phyloP scores from a whole-genome alignment of 352 stramenopile genomes.

The Globisporangium spiculum region DNA sequence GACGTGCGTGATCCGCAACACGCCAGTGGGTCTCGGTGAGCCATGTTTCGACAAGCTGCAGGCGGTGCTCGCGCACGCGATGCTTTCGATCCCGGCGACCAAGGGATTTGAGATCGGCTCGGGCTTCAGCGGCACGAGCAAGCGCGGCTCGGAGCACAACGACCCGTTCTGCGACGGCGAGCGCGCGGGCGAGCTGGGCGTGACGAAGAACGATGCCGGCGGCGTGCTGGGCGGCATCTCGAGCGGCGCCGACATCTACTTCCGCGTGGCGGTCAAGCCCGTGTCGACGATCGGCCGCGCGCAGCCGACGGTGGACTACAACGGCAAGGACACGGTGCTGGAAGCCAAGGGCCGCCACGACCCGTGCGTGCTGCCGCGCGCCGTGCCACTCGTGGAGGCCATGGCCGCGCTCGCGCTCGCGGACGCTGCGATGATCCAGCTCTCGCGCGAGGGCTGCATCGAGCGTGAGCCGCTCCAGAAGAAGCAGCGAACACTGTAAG shows the following conservation, averaged over 20 bases:
- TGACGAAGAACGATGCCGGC: conserved; percentile 88
- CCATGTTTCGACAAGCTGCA: conserved; percentile 99
- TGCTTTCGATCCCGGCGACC: conserved; percentile 98
- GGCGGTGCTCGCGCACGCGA: conserved; percentile 97
- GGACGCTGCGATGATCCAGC: conserved; percentile 96
- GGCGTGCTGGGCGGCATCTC: conserved; percentile 98
- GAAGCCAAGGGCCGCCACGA: conserved; percentile 98
- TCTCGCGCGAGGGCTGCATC: conserved; percentile 82
- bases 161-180: conserved; percentile 93
- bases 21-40: conserved; percentile 94
- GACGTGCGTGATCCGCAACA: conserved; percentile 96
- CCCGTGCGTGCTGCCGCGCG: conserved; percentile 96
- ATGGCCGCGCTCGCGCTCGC: conserved; percentile 97
- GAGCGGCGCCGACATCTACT: conserved; percentile 97
- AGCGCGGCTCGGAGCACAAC: conserved; percentile 98
- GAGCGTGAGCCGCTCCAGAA: conserved; percentile 47
- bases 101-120: conserved; percentile 99
- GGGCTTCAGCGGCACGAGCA: conserved; percentile 94
- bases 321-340: conserved; percentile 94
- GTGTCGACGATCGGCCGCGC: conserved; percentile 97
- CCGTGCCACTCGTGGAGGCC: conserved; percentile 96
- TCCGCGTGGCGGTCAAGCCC: conserved; percentile 98
- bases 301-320: conserved; percentile 94
- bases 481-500: conserved; percentile 55
- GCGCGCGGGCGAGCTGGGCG: conserved; percentile 53